Base-by-base conservation (phyloP, 2,329 filamentous ascomycete species). In the Cadophora malorum region DNA sequence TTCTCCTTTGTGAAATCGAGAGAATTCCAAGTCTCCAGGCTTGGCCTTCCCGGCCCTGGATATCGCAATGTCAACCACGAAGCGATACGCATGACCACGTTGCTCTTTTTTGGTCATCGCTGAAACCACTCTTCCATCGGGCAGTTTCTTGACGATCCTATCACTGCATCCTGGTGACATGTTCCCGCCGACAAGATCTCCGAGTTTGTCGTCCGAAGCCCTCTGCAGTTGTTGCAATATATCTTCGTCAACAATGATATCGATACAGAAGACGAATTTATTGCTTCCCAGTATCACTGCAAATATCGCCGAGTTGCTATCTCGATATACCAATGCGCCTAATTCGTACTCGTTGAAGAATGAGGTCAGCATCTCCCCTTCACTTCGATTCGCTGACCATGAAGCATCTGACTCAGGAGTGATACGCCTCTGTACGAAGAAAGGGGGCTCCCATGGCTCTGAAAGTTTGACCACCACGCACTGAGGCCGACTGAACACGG, bases 391-490 rank as follows among this genome's bases (percentile, higher is more conserved):
- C 4, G 50, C 4, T 53, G 50, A 53, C 50, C 50, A 53, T 28
- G 50, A 53, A 28, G 50, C 50, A 16, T 28, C 23, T 2, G 50
- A 53, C 4, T 4, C 4, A 16, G 50, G 23, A 4, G 2, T 25
- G 50, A 28, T 25, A 9, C 50, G 14, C 3, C 12, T 25, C 21
- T 21, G 50, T 14, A 28, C 23, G 10, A 23, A 19, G 25, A 53
- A 53, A 14, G 50, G 23, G 9, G 50, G 50, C 8, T 53, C 50
- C 50, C 50, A 53, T 53, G 50, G 50, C 50, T 23, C 23, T 21
- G 50, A 53, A 14, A 53, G 50, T 5, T 28, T 53, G 10, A 53
- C 50, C 12, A 53, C 23, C 23, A 53, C 50, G 50, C 50, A 53
- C 50, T 28, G 50, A 9, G 50, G 50, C 23, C 50, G 28, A 16